phyloP scores from a whole-genome alignment of 2,329 filamentous ascomycete genomes.

The Phaeosphaeria sp. region DNA sequence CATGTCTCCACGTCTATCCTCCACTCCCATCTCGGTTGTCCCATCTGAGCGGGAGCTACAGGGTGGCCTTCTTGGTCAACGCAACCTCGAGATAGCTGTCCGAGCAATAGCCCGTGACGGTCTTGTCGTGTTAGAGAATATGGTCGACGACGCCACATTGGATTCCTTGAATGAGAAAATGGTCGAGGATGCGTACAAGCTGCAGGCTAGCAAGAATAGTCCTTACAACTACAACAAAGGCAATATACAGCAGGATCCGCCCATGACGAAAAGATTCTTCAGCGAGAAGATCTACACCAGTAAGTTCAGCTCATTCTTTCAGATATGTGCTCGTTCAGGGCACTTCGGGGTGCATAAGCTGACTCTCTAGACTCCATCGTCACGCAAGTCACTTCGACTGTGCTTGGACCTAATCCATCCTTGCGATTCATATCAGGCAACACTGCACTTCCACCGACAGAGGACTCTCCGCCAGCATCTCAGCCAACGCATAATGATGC shows the following conservation, averaged over 20 bases:
- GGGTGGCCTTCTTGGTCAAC: slow-evolving; percentile 48
- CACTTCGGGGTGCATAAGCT: not conserved
- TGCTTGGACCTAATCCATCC: slow-evolving; percentile 40
- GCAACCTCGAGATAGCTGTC: slow-evolving; percentile 60
- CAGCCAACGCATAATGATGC: slow-evolving; percentile 45
- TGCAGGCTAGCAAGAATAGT: slow-evolving; percentile 61
- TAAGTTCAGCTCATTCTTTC: slow-evolving; percentile 35
- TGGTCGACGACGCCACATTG: slow-evolving; percentile 55
- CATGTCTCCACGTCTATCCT: slow-evolving; percentile 27
- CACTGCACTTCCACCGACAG: slow-evolving; percentile 54
- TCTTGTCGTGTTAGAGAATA: slow-evolving; percentile 42
- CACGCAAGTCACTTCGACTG: slow-evolving; percentile 62
- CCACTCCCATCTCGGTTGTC: slow-evolving; percentile 42
- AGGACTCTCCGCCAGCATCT: slow-evolving; percentile 42
- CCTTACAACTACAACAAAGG: slow-evolving; percentile 69
- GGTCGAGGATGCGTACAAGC: slow-evolving; percentile 62
- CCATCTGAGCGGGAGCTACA: slow-evolving; percentile 54
- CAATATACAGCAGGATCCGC: slow-evolving; percentile 68
- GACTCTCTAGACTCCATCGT: slow-evolving; percentile 58
- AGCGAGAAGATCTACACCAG: slow-evolving; percentile 59
- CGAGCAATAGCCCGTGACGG: slow-evolving; percentile 40
- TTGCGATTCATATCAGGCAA: slow-evolving; percentile 45
- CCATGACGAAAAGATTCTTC: slow-evolving; percentile 54
- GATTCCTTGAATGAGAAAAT: slow-evolving; percentile 66
- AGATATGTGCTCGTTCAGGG: not conserved